Conservation (phyloP, 257 asterid genomes). For the Penstemon davidsonii region DNA sequence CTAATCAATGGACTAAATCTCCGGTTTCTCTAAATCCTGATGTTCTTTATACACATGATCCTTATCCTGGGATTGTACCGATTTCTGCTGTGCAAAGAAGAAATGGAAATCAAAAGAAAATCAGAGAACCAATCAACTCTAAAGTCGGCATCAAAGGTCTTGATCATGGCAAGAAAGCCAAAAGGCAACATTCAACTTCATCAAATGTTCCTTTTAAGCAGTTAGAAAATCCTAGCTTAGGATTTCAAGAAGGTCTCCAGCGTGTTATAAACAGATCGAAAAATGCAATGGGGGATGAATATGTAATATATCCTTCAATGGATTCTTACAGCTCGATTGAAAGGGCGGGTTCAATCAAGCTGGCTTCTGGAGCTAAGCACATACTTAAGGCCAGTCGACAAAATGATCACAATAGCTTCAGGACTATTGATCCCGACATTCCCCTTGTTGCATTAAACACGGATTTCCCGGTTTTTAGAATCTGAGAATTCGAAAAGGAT, state of each 20-base stretch:
- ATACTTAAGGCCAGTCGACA: background rate
- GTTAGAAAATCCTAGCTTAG: constrained; percentile 36
- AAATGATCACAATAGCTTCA: background rate
- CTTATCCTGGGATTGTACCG: constrained; percentile 31
- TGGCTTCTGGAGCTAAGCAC: background rate
- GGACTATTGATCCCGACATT: background rate
- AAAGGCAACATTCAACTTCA: constrained; percentile 36
- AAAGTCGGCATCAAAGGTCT: constrained; percentile 30
- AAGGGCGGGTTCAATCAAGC: background rate
- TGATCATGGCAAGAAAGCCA: constrained; percentile 31
- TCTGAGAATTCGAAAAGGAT: constrained; percentile 28
- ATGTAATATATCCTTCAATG: background rate
- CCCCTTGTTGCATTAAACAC: background rate
- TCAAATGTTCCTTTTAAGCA: constrained; percentile 34
- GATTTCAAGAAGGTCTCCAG: constrained; percentile 38
- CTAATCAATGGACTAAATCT: constrained; percentile 27
- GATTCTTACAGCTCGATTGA: background rate
- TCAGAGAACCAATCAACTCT: constrained; percentile 30
- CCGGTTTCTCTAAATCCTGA: constrained; percentile 33
- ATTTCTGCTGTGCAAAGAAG: constrained; percentile 33
- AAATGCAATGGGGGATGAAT: constrained; percentile 24
- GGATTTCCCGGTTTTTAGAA: constrained; percentile 26
- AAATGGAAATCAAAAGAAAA: constrained; percentile 26
- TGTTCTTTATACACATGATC: constrained; percentile 26
- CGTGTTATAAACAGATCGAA: constrained; percentile 19